Conservation (phyloP, 1,139 yeast species). For the Casaregolazyma suthepensis region DNA sequence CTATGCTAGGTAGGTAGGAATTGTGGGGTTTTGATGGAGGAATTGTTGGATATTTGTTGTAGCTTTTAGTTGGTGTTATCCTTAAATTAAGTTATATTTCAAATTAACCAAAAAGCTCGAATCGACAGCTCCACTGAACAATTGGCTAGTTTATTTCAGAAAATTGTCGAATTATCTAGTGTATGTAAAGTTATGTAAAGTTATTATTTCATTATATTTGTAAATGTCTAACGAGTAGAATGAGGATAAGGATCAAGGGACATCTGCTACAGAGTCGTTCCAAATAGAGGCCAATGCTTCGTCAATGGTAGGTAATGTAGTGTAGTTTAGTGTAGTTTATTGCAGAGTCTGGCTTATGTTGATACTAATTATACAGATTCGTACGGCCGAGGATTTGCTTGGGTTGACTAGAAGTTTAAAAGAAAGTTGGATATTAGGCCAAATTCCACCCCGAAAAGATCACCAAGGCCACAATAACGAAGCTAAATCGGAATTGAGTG, state of each 20-base stretch:
- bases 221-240: slow-evolving; percentile 20
- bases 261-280: slow-evolving; percentile 31
- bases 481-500: slow-evolving; percentile 10
- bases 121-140: slow-evolving; percentile 32
- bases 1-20: slow-evolving; percentile 21
- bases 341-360: too few relatives aligned
- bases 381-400: slow-evolving; percentile 36
- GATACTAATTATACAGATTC: slow-evolving; percentile 20
- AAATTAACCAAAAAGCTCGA: slow-evolving; percentile 20
- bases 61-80: not conserved
- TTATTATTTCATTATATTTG: not conserved
- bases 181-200: slow-evolving; percentile 16
- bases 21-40: slow-evolving; percentile 3
- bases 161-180: slow-evolving; percentile 25
- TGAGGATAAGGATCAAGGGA: slow-evolving; percentile 29
- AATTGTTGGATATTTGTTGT: not conserved
- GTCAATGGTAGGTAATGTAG: slow-evolving; percentile 21
- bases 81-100: not conserved
- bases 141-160: slow-evolving; percentile 25
- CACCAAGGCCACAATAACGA: slow-evolving; percentile 16
- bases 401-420: slow-evolving; percentile 36
- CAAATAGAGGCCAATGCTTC: slow-evolving; percentile 33
- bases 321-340: not conserved
- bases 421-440: slow-evolving; percentile 40
- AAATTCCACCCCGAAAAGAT: slow-evolving; percentile 27